Percentiles rank a stretch among this genome's conserved stretches.
Conservation (phyloP, 1,284 basidiomycete genomes). For the Cryptococcus depauperatus region DNA sequence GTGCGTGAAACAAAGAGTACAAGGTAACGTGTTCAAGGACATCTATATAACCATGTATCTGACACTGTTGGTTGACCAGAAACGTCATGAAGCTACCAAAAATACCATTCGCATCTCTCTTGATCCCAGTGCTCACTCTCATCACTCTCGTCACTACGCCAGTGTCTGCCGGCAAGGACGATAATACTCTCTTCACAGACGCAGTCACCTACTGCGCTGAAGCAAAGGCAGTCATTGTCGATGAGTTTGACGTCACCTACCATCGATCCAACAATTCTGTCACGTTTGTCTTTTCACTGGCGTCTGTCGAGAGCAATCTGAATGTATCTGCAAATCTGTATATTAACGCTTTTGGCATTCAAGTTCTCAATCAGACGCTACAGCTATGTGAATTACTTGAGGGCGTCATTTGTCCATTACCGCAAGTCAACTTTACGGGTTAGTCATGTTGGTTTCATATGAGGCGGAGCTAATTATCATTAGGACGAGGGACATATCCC, state of each 20-base stretch:
- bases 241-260: constrained; percentile 71
- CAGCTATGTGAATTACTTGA: constrained; percentile 61
- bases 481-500: constrained; percentile 59
- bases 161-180: constrained; percentile 4
- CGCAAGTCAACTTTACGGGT: constrained; percentile 75
- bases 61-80: too few species aligned
- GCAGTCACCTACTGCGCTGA: constrained; percentile 80
- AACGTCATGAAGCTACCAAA: constrained; percentile 3
- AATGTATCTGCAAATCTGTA: constrained; percentile 70
- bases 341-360: constrained; percentile 71
- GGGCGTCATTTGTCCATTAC: constrained; percentile 79
- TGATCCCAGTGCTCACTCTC: too few species aligned
- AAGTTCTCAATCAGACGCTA: constrained; percentile 66
- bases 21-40: too few species aligned
- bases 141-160: constrained; percentile 7
- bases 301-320: constrained; percentile 53
- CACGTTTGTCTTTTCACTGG: constrained; percentile 35
- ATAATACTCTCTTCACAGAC: constrained; percentile 51
- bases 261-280: constrained; percentile 53
- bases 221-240: constrained; percentile 67
- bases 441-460: constrained; percentile 11
- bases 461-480: neutral
- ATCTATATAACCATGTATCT: too few species aligned
- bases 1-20: constrained; percentile 4
- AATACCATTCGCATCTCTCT: neutral